These are phyloP conservation scores for Rehmannia glutinosa DNA, from an alignment of 257 asterid species.

Conservation along the genomic window DNA sequence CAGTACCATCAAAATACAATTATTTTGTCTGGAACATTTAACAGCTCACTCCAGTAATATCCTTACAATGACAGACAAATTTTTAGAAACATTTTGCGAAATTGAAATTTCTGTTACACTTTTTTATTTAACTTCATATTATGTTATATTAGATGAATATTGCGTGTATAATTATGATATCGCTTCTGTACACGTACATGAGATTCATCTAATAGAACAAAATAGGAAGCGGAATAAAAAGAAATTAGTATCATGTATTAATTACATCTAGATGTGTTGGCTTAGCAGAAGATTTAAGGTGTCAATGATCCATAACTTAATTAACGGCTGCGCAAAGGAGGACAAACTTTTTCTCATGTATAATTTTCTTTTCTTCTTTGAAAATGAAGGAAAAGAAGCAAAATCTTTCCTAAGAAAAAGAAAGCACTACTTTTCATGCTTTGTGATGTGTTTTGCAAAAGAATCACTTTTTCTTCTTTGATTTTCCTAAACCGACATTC, in stretches of 20 bases:
- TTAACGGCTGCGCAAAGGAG: constrained; percentile 27
- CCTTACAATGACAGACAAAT: background rate
- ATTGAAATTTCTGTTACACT: too few species aligned
- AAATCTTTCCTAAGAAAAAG: constrained; percentile 19
- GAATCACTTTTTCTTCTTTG: constrained; percentile 47
- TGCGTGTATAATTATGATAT: too few species aligned
- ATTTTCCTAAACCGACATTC: constrained; percentile 62
- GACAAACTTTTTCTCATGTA: constrained; percentile 19
- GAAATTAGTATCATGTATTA: too few species aligned
- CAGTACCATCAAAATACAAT: background rate
- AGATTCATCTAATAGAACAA: too few species aligned
- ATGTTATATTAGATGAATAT: too few species aligned
- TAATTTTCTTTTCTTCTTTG: background rate
- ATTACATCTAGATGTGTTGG: too few species aligned
- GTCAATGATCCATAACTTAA: constrained; percentile 26
- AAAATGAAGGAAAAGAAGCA: background rate
- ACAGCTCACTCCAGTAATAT: constrained; percentile 8
- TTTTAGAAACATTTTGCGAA: background rate
- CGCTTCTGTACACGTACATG: too few species aligned
- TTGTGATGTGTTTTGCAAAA: constrained; percentile 51
- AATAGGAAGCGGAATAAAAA: too few species aligned
- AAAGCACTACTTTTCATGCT: constrained; percentile 50
- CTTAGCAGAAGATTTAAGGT: constrained; percentile 7
- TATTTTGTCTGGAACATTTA: constrained; percentile 4
- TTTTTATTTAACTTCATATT: too few species aligned